Evolutionary conservation across 2,329 filamentous ascomycete genomes (phyloP), one percentile per base, ranked within the genome.

Genomic region (Acrocalymma vagum): DNA sequence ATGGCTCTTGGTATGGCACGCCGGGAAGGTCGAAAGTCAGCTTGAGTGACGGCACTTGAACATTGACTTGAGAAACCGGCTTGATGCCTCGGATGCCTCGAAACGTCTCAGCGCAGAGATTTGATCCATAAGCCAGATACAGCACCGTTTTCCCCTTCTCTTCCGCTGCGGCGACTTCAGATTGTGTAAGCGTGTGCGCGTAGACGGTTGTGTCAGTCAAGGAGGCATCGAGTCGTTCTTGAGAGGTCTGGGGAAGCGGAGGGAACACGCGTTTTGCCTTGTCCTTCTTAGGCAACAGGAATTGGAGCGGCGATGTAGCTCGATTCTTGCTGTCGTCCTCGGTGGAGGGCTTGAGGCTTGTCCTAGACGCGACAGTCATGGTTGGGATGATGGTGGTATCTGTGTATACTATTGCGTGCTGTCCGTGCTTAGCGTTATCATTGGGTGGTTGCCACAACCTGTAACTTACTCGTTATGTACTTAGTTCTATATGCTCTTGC

Each of bases 11-110:
- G 72, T 97, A 97, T 0, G 94, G 89, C 1, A 96, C 62, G 1
- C 91, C 93, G 0, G 91, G 83, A 0, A 97, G 81, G 63, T 94
- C 87, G 67, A 99, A 96, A 6, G 85, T 88, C 36, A 99, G 76
- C 33, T 82, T 78, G 31, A 97, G 76, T 5, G 82, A 80, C 0
- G 94, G 94, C 2, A 90, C 90, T 5, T 87, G 81, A 6, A 96
- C 93, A 61, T 91, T 91, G 62, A 92, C 73, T 50, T 88, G 82
- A 25, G 89, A 90, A 10, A 97, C 60, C 0, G 94, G 94, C 17
- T 81, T 82, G 71, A 97, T 93, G 45, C 86, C 86, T 36, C 93
- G 86, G 45, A 72, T 76, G 43, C 87, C 88, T 31, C 86, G 79
- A 69, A 97, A 96, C 0, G 88, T 95, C 65, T 90, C 76, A 10